Evolutionary conservation across 1,284 basidiomycete species (phyloP).

Genomic region (Polyporus tsugae): DNA sequence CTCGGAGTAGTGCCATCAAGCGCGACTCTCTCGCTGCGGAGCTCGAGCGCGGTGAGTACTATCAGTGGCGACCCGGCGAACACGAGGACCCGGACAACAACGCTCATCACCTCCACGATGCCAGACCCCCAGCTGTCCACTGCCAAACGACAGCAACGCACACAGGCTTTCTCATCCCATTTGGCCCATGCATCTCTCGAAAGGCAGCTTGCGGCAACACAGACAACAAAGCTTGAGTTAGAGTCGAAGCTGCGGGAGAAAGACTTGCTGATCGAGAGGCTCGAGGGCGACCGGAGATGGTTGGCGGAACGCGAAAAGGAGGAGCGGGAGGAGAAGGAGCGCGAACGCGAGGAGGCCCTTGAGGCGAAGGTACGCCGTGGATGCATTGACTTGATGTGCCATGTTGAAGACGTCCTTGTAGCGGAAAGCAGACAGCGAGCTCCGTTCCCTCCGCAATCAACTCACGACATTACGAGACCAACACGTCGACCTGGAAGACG

Average conservation of each 20-base stretch:
- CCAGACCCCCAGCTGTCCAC: slow-evolving; percentile 67
- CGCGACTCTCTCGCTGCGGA: slow-evolving; percentile 72
- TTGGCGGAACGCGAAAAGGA: slow-evolving; percentile 65
- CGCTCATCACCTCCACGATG: slow-evolving; percentile 23
- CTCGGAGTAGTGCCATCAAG: slow-evolving; percentile 48
- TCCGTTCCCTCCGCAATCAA: slow-evolving; percentile 55
- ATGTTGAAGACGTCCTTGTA: slow-evolving; percentile 10
- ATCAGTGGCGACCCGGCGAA: slow-evolving; percentile 11
- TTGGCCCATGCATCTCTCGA: slow-evolving; percentile 68
- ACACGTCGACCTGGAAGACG: slow-evolving; percentile 62
- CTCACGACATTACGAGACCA: slow-evolving; percentile 60
- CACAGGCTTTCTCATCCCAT: slow-evolving; percentile 64
- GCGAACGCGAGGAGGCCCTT: slow-evolving; percentile 53
- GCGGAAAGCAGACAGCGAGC: slow-evolving; percentile 50
- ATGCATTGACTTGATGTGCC: slow-evolving; percentile 6
- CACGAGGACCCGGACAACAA: slow-evolving; percentile 18
- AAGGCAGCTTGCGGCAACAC: slow-evolving; percentile 63
- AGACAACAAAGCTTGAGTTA: slow-evolving; percentile 65
- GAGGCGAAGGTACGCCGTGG: slow-evolving; percentile 59
- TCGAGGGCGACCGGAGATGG: slow-evolving; percentile 72
- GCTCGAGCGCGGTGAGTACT: slow-evolving; percentile 62
- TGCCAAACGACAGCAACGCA: slow-evolving; percentile 67
- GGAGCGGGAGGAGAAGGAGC: slow-evolving; percentile 67
- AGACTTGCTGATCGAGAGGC: slow-evolving; percentile 59
- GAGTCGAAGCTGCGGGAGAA: slow-evolving; percentile 71